Evolutionary conservation across 2,329 filamentous ascomycete genomes (phyloP).

Genomic region (Penicillium freii): DNA sequence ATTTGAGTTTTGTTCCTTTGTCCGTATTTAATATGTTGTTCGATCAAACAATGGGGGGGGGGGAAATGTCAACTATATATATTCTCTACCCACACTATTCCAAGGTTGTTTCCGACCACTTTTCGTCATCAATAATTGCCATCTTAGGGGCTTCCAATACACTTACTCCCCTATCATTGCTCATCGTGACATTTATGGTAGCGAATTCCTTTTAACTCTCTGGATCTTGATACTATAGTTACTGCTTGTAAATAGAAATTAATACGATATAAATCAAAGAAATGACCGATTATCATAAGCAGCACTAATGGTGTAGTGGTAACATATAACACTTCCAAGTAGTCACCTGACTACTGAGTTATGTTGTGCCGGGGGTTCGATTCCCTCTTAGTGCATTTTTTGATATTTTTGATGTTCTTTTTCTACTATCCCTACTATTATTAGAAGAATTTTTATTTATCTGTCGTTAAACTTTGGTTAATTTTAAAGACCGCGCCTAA

Average conservation of each 20-base stretch:
- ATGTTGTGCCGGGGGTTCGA: slow-evolving; percentile 10
- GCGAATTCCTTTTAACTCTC: neutral
- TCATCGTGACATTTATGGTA: neutral
- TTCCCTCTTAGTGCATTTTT: slow-evolving; percentile 8
- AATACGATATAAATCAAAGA: rapidly evolving
- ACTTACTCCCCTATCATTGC: neutral
- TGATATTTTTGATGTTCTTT: neutral
- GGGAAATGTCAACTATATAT: neutral
- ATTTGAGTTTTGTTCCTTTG: neutral
- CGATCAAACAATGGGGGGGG: too few species aligned
- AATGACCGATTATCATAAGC: rapidly evolving
- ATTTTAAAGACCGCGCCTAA: too few species aligned
- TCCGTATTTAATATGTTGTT: neutral
- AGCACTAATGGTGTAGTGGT: slow-evolving; percentile 11
- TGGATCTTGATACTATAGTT: neutral
- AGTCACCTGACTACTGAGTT: neutral
- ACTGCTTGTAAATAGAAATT: neutral
- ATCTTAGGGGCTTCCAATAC: neutral
- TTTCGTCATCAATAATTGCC: too few species aligned
- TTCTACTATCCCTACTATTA: too few species aligned
- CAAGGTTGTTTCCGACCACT: neutral
- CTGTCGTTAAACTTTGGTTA: too few species aligned
- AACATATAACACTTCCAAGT: slow-evolving; percentile 10
- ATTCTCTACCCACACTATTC: neutral
- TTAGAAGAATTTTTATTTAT: too few species aligned